Percentiles rank a stretch among this genome's conserved stretches.
Evolutionary conservation across 2,329 filamentous ascomycete genomes (phyloP).

Genomic region (Xylariaceae sp.): DNA sequence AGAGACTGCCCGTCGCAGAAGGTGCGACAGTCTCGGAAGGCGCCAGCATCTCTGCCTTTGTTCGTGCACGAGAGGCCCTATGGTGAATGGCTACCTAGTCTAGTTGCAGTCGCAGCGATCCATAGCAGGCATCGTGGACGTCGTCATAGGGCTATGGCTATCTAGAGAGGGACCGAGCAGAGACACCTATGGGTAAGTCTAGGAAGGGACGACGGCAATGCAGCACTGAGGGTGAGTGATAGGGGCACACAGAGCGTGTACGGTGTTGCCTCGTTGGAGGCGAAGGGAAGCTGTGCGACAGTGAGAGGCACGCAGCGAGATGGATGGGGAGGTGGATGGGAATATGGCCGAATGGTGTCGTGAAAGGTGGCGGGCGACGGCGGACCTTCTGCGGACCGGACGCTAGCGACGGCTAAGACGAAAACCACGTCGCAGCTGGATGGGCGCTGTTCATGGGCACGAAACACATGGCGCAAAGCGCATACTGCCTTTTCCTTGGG

Average conservation of each 20-base stretch:
- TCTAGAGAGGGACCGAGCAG: not conserved
- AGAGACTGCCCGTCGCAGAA: slow-evolving; percentile 27
- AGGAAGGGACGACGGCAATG: not conserved
- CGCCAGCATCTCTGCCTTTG: slow-evolving; percentile 27
- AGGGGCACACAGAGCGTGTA: not conserved
- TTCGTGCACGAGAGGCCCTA: slow-evolving; percentile 1
- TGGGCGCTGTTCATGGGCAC: slow-evolving; percentile 8
- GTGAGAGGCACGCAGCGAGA: not conserved
- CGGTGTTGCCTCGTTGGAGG: not conserved
- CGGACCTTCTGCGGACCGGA: slow-evolving; percentile 12
- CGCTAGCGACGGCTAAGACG: slow-evolving; percentile 6
- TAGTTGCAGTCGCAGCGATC: slow-evolving; percentile 21
- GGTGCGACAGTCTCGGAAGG: slow-evolving; percentile 28
- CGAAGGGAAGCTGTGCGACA: slow-evolving; percentile 6
- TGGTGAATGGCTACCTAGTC: slow-evolving; percentile 11
- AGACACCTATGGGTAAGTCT: not conserved
- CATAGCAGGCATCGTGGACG: slow-evolving; percentile 22
- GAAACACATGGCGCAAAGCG: slow-evolving; percentile 20
- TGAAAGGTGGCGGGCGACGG: slow-evolving; percentile 7
- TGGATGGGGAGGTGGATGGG: not conserved
- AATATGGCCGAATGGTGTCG: slow-evolving; percentile 3
- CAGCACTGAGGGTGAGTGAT: not conserved
- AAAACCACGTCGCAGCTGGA: slow-evolving; percentile 17
- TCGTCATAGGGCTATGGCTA: not conserved
- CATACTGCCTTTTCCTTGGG: slow-evolving; percentile 3